phyloP scores from a whole-genome alignment of 441 rosid genomes.

The Lepidium campestre region DNA sequence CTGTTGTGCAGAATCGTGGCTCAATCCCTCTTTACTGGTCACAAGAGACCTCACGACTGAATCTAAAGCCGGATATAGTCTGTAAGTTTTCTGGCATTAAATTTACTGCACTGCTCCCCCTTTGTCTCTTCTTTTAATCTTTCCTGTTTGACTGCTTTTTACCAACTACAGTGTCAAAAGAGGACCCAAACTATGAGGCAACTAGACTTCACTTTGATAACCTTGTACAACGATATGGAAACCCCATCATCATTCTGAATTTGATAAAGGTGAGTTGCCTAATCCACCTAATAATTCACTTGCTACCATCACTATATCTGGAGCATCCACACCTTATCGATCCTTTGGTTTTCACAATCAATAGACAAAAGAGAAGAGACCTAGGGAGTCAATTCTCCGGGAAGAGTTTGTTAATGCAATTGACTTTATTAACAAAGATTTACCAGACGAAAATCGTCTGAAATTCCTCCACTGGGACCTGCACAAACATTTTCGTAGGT shows the following conservation, averaged over 20 bases:
- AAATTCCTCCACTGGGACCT: slow-evolving; percentile 52
- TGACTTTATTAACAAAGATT: slow-evolving; percentile 75
- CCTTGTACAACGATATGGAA: slow-evolving; percentile 94
- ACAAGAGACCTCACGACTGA: slow-evolving; percentile 98
- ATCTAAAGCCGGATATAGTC: slow-evolving; percentile 89
- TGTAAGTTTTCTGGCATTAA: slow-evolving; percentile 41
- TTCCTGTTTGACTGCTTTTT: slow-evolving; percentile 10
- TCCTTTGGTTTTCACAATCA: slow-evolving; percentile 15
- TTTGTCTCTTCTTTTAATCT: background rate
- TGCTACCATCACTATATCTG: background rate
- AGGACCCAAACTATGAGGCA: slow-evolving; percentile 86
- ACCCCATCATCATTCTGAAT: slow-evolving; percentile 89
- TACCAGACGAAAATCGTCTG: slow-evolving; percentile 65
- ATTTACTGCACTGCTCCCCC: slow-evolving; percentile 10
- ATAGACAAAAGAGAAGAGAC: slow-evolving; percentile 87
- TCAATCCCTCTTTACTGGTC: slow-evolving; percentile 99
- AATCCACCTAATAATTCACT: background rate
- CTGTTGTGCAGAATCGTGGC: slow-evolving; percentile 94
- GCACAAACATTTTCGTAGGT: slow-evolving; percentile 81
- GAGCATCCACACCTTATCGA: background rate
- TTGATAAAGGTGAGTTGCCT: slow-evolving; percentile 74
- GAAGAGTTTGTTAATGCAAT: slow-evolving; percentile 92
- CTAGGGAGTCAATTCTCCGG: slow-evolving; percentile 92
- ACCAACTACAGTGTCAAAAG: slow-evolving; percentile 62
- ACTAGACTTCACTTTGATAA: slow-evolving; percentile 94